phyloP scores from a whole-genome alignment of 805 yeast genomes.

The Sugiyamaella smithiae region DNA sequence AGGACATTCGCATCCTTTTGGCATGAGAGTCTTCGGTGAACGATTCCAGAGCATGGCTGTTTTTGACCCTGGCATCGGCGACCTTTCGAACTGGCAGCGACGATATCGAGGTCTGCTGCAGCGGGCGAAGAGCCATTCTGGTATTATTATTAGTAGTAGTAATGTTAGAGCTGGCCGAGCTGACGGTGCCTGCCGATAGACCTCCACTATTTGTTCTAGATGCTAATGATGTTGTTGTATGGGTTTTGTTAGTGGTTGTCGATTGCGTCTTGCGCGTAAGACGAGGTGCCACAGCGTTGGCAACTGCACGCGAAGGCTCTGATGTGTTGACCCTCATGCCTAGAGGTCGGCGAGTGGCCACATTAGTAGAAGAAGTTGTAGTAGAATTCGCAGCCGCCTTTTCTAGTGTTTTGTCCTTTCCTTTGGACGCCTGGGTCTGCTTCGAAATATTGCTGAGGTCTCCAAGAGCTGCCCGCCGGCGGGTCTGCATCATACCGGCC shows the following conservation, averaged over 20 bases:
- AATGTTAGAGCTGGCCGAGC: background rate
- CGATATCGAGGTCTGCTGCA: background rate
- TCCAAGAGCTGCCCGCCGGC: constrained; percentile 36
- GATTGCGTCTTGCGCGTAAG: background rate
- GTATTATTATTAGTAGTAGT: background rate
- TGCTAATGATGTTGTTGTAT: background rate
- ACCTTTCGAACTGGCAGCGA: background rate
- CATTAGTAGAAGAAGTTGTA: background rate
- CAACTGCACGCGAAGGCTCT: background rate
- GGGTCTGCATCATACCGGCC: constrained; percentile 11
- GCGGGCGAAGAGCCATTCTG: background rate
- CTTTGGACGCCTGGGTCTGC: background rate
- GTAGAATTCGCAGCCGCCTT: background rate
- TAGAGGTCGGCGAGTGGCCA: background rate
- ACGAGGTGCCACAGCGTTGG: background rate
- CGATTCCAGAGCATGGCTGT: constrained; percentile 1
- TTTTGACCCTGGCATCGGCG: background rate
- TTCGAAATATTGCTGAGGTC: constrained; percentile 34
- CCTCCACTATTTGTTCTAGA: background rate
- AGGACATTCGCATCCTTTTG: background rate
- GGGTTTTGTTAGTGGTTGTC: background rate
- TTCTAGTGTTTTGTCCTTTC: background rate
- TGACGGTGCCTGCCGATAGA: background rate
- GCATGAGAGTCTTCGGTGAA: background rate
- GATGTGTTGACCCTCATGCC: background rate